phyloP scores from a whole-genome alignment of 202 grass and related monocot genomes.

The Eragrostis tef region DNA sequence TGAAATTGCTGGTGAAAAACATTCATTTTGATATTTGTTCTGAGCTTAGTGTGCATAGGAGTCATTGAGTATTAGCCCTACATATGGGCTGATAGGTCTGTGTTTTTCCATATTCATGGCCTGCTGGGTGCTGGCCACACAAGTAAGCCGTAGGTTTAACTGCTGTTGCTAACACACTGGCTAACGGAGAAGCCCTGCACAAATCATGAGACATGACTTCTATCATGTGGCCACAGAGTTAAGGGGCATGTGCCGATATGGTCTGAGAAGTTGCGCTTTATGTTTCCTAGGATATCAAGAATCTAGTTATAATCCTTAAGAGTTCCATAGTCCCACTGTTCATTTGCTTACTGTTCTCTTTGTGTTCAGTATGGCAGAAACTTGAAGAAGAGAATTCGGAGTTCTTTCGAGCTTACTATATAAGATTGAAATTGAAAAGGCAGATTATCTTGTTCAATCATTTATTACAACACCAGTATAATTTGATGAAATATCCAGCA shows the following conservation, averaged over 20 bases:
- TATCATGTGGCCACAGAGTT: no score
- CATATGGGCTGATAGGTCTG: background rate
- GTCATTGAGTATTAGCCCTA: background rate
- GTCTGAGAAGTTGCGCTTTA: background rate
- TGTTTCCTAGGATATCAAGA: conserved; percentile 5
- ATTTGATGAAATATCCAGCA: conserved; percentile 87
- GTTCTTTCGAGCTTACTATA: conserved; percentile 95
- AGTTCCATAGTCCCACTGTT: conserved; percentile 24
- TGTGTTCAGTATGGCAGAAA: conserved; percentile 95
- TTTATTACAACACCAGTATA: conserved; percentile 90
- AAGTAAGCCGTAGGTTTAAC: no score
- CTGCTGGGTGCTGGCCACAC: background rate
- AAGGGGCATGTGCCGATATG: no score
- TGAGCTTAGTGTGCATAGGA: background rate
- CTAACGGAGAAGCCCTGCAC: background rate
- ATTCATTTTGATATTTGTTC: conserved; percentile 18
- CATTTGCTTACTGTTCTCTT: conserved; percentile 37
- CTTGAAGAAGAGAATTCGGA: conserved; percentile 97
- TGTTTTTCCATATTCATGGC: background rate
- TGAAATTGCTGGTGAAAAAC: conserved; percentile 2
- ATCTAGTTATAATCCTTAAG: conserved; percentile 14
- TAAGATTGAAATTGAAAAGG: conserved; percentile 96
- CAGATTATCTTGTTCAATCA: conserved; percentile 98
- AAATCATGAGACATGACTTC: no score
- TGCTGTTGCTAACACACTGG: background rate